Percentiles rank a stretch among this genome's conserved stretches.
Conservation (phyloP, 2,329 filamentous ascomycete species). For the Fusarium odoratissimum region DNA sequence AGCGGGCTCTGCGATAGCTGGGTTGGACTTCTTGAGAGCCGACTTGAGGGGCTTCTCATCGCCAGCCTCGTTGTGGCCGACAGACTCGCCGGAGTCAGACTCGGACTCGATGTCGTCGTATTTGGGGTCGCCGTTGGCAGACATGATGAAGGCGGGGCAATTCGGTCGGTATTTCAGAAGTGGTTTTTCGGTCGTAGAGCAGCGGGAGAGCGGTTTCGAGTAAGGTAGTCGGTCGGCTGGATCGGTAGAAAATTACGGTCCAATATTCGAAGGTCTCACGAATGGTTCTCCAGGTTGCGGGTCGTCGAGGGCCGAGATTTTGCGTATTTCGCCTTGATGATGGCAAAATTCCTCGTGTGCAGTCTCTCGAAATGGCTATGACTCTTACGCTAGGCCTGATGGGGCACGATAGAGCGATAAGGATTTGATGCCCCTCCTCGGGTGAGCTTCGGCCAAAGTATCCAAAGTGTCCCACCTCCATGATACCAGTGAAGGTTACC, state of each 20-base stretch:
- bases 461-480: neutral
- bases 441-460: slow-evolving; percentile 42
- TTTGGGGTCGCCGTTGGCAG: slow-evolving; percentile 69
- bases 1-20: slow-evolving; percentile 67
- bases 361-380: slow-evolving; percentile 50
- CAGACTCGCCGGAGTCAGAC: slow-evolving; percentile 73
- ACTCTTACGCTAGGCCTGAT: slow-evolving; percentile 55
- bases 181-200: slow-evolving; percentile 37
- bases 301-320: slow-evolving; percentile 38
- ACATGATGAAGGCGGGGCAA: slow-evolving; percentile 59
- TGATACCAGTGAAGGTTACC: neutral
- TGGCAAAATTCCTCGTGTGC: slow-evolving; percentile 59
- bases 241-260: slow-evolving; percentile 38
- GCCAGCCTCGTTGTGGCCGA: slow-evolving; percentile 67
- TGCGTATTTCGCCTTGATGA: slow-evolving; percentile 51
- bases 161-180: slow-evolving; percentile 34
- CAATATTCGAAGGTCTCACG: slow-evolving; percentile 23
- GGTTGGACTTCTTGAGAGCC: slow-evolving; percentile 79
- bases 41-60: slow-evolving; percentile 82
- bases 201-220: slow-evolving; percentile 21
- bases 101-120: slow-evolving; percentile 81
- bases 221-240: slow-evolving; percentile 20
- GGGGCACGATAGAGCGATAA: slow-evolving; percentile 55
- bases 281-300: slow-evolving; percentile 34
- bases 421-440: slow-evolving; percentile 51